Percentiles rank a stretch among this genome's conserved stretches.
These are phyloP conservation scores for Chytriomyces hyalinus DNA, from an alignment of 192 early-diverging fungal species.

Conservation along the genomic window DNA sequence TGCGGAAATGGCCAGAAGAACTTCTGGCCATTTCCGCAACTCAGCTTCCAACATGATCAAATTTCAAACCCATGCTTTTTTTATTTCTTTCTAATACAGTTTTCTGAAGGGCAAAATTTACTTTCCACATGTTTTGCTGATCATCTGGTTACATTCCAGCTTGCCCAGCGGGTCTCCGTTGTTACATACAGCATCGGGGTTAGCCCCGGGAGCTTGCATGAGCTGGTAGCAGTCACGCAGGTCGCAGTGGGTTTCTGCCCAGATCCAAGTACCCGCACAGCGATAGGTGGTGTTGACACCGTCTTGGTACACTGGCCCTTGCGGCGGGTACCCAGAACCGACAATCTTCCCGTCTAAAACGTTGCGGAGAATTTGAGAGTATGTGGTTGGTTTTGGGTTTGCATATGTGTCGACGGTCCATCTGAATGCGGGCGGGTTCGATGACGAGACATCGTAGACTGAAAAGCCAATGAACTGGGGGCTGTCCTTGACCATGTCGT, in stretches of 20 bases:
- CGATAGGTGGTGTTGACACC: conserved; percentile 9
- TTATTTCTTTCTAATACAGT: too few species aligned
- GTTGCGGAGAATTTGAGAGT: background rate
- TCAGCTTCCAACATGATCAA: too few species aligned
- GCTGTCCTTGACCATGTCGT: conserved; percentile 22
- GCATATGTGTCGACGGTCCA: conserved; percentile 9
- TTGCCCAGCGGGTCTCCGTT: background rate
- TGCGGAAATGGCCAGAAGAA: too few species aligned
- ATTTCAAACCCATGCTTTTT: too few species aligned
- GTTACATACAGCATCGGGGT: background rate
- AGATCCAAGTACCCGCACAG: conserved; percentile 27
- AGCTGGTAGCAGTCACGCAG: conserved; percentile 1
- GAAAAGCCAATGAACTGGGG: conserved; percentile 21
- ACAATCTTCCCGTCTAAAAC: conserved; percentile 12
- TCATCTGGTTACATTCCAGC: background rate
- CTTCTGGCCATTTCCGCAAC: too few species aligned
- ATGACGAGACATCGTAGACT: conserved; percentile 23
- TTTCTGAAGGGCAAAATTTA: too few species aligned
- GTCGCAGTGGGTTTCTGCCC: conserved; percentile 14
- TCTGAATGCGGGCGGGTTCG: conserved; percentile 17
- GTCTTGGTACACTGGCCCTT: conserved; percentile 9
- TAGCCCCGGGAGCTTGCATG: background rate
- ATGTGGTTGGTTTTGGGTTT: conserved; percentile 8
- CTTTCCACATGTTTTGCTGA: background rate
- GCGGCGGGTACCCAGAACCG: conserved; percentile 9